Evolutionary conservation across 164 flowering plant genomes (phyloP), one percentile per base, ranked within the genome.

Genomic region (Echeveria elegans): DNA sequence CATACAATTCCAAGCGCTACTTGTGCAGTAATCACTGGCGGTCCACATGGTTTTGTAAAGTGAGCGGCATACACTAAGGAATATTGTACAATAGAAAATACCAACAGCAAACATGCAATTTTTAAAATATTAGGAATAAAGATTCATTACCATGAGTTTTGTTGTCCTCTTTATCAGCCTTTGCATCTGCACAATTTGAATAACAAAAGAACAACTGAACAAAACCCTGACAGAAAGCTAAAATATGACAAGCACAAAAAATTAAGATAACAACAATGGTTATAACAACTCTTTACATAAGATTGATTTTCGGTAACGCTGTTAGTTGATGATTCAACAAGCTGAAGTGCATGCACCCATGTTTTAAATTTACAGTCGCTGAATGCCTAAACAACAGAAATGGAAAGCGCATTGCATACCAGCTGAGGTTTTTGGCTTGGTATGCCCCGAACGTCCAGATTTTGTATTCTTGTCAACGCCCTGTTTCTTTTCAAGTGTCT

Each of bases 391-490:
- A 70, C 59, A 38, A 40, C 34, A 0, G n/a, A n/a, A n/a, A n/a
- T n/a, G n/a, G n/a, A n/a, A n/a, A n/a, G n/a, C n/a, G n/a, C n/a
- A n/a, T 34, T 73, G 63, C 82, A 72, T 59, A 88, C 98, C 96
- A 69, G 81, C 59, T 63, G 92, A 78, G 64, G 73, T 77, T 75
- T 83, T 87, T 59, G 88, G 79, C 79, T 86, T 92, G 14, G 71
- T 68, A 26, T 86, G 94, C 14, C 81, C 11, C 29, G 88, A 74
- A 70, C 92, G 88, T 47, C 96, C 90, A 65, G 80, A 77, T 74
- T 85, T 90, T 47, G 84, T 48, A 78, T 68, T 81, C 78, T 80
- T 89, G 48, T 88, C 96, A 12, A 69, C 74, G 43, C 80, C 78
- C 58, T 76, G 79, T 58, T 79, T 82, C 64, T 85, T 82, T 5